Base-by-base conservation (phyloP, 768 basidiomycete species). In the Lactifluus hygrophoroides region DNA sequence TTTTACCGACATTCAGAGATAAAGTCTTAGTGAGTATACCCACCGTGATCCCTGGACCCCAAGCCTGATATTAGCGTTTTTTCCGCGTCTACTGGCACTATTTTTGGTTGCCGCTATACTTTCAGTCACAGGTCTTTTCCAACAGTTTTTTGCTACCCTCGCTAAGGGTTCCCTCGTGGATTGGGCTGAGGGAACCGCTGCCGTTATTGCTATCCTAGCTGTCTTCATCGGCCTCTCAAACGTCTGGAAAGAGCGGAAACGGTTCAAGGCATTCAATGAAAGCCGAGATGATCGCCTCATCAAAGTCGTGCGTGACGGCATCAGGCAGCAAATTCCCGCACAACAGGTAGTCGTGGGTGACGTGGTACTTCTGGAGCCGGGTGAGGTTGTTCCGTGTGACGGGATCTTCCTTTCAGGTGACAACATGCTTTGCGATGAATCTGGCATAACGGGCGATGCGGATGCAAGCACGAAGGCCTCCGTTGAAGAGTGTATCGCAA, bases 181-280 rank as follows among this genome's bases (percentile, higher is more conserved):
- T 66, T 97, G 95, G 94, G 94, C 98, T 0, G 95, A 97, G 74
- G 95, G 86, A 54, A 88, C 90, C 13, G 84, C 88, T 0, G 90
- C 90, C 59, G 80, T 90, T 68, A 77, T 87, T 38, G 88, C 88
- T 0, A 81, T 90, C 35, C 65, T 78, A 42, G 87, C 90, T 27
- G 86, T 90, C 57, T 65, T 92, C 42, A 94, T 99, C 56, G 95
- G 95, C 30, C 92, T 93, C 13, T 64, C 96, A 42, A 98, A 97
- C 68, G 96, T 98, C 72, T 98, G 90, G 88, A 94, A 97, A 72
- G 97, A 97, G 72, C 94, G 98, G 71, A 85, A 85, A 2, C 96
- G 98, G 72, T 98, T 99, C 76, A 84, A 87, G 66, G 77, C 76
- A n/a, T 80, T 99, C 45, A 98, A 97, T 67, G 90, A 88, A 65